Conservation (phyloP, 2,329 filamentous ascomycete species). For the Tolypocladium ovalisporum region DNA sequence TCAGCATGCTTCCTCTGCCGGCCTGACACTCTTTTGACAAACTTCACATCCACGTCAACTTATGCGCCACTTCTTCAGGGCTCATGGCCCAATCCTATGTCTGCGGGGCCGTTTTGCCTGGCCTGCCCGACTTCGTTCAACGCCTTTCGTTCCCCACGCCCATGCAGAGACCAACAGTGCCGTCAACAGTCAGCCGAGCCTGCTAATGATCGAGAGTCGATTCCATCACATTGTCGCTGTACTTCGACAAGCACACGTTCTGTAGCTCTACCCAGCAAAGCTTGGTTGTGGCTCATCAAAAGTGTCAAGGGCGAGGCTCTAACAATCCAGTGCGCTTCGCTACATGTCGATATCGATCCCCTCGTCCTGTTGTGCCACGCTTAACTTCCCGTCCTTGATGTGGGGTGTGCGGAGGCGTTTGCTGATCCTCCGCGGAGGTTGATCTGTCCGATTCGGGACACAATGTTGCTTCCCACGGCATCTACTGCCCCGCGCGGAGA, state of each 20-base stretch:
- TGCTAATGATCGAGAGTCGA: not conserved
- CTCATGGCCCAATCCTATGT: not conserved
- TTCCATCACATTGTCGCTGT: not conserved
- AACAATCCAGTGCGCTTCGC: not conserved
- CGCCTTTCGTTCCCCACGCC: not conserved
- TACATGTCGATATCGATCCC: not conserved
- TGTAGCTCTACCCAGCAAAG: too few species aligned
- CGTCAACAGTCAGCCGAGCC: not conserved
- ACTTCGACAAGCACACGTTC: not conserved
- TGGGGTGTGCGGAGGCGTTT: constrained; percentile 7
- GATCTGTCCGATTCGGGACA: constrained; percentile 73
- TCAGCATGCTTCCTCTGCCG: not conserved
- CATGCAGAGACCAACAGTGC: not conserved
- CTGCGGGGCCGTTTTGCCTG: not conserved
- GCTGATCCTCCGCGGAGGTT: constrained; percentile 48
- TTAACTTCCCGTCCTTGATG: constrained; percentile 4
- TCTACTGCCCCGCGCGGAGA: constrained; percentile 86
- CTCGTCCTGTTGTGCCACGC: not conserved
- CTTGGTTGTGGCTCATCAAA: not conserved
- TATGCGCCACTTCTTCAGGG: not conserved
- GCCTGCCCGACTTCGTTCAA: not conserved
- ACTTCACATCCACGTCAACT: not conserved
- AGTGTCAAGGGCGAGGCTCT: not conserved
- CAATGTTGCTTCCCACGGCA: constrained; percentile 82
- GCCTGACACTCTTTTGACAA: not conserved